Evolutionary conservation across 306 rosid genomes (phyloP), one percentile per base, ranked within the genome.

Genomic region (Begonia loranthoides): DNA sequence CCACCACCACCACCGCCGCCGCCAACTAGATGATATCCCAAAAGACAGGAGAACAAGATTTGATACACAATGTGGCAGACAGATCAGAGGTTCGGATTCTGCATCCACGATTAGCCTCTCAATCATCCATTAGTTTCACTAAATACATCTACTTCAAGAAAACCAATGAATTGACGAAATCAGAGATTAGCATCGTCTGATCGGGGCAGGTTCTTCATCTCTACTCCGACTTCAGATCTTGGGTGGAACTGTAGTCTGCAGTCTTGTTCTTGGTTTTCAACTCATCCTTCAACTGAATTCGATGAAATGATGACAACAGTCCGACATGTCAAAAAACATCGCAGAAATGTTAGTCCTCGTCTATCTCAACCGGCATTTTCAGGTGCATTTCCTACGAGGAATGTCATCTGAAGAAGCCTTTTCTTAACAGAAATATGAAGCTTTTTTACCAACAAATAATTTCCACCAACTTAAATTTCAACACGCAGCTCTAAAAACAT

Each of bases 261-360:
- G 66, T 76, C 73, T 73, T 79, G 1, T 71, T 77, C 70, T 54
- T 70, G 60, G 65, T 66, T 50, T 54, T 45, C 57, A 17, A 58
- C 15, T 75, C 97, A 54, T 79, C 94, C 70, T 86, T 80, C 79
- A 85, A 71, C 95, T 90, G 75, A 40, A 66, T 66, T 51, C 71
- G 19, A 61, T 67, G 10, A 66, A 49, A 45, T 43, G 22, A 50
- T 59, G 49, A 59, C 64, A 59, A 59, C 14, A 9, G 9, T 3
- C 1, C 0, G 5, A 28, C 22, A 28, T 28, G 36, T 28, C 36
- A 28, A 2, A 28, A 28, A 16, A 51, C 12, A 19, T n/a, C n/a
- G n/a, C n/a, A n/a, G n/a, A n/a, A n/a, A n/a, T n/a, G n/a, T n/a
- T n/a, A n/a, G n/a, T n/a, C n/a, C n/a, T n/a, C n/a, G n/a, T n/a